Evolutionary conservation across 345 rosid genomes (phyloP).

Genomic region (Populus davidiana): DNA sequence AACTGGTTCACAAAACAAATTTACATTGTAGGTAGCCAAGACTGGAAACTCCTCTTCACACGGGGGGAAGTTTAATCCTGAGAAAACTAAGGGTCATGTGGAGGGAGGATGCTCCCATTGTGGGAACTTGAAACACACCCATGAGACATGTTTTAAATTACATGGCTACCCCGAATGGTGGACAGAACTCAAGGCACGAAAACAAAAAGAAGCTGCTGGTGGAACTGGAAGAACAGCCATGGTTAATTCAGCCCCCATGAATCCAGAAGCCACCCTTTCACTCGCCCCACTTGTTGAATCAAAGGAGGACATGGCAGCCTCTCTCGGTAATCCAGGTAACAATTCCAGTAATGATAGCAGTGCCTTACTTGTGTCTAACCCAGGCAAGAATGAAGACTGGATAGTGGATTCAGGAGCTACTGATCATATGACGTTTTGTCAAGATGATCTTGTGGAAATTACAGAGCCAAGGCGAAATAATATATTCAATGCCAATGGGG

Average conservation of each 20-base stretch:
- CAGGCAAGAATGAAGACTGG: neutral
- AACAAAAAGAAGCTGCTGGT: accelerated
- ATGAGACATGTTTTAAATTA: neutral
- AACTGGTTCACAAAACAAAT: too few relatives aligned
- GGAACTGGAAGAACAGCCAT: neutral
- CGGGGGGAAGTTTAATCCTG: too few relatives aligned
- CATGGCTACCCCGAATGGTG: neutral
- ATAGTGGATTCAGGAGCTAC: neutral
- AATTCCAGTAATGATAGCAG: too few relatives aligned
- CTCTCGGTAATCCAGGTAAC: neutral
- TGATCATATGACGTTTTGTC: neutral
- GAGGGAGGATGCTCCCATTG: neutral
- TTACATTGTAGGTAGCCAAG: too few relatives aligned
- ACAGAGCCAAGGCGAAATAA: neutral
- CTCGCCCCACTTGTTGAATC: neutral
- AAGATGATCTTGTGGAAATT: neutral
- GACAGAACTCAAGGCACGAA: neutral
- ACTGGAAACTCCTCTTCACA: too few relatives aligned
- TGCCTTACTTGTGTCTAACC: too few relatives aligned
- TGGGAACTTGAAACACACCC: neutral
- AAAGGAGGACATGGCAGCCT: too few relatives aligned
- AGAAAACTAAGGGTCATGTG: neutral
- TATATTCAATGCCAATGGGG: neutral
- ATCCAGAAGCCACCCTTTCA: neutral
- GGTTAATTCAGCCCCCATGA: too few relatives aligned